Evolutionary conservation across 2,329 filamentous ascomycete genomes (phyloP).

Genomic region (Daldinia eschscholtzii): DNA sequence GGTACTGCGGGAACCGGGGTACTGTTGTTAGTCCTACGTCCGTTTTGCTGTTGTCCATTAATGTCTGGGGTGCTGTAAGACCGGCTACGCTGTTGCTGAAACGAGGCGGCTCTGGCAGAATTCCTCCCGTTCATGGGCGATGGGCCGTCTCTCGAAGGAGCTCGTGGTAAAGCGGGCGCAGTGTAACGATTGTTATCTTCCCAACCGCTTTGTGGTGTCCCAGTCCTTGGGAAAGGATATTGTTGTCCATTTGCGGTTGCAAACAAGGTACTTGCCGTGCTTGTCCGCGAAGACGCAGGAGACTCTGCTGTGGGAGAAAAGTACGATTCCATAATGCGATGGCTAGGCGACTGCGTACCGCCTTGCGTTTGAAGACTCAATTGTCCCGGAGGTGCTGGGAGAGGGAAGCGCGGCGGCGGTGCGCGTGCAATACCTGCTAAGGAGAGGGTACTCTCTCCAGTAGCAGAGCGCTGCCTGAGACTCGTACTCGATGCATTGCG

Average conservation of each 20-base stretch:
- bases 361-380: conserved; percentile 77
- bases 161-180: conserved; percentile 85
- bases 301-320: conserved; percentile 91
- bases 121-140: conserved; percentile 73
- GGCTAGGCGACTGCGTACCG: conserved; percentile 69
- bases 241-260: conserved; percentile 57
- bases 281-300: conserved; percentile 80
- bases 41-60: conserved; percentile 74
- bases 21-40: conserved; percentile 68
- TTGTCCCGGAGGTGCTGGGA: conserved; percentile 67
- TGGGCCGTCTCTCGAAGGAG: conserved; percentile 81
- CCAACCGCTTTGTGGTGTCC: conserved; percentile 75
- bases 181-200: conserved; percentile 87
- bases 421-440: conserved; percentile 68
- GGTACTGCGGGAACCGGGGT: conserved; percentile 76
- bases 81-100: conserved; percentile 81
- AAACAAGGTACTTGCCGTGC: conserved; percentile 81
- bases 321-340: conserved; percentile 82
- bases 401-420: conserved; percentile 78
- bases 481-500: conserved; percentile 81
- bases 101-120: conserved; percentile 77
- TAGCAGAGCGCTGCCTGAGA: conserved; percentile 80
- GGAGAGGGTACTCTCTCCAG: conserved; percentile 75
- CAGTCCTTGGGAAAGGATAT: conserved; percentile 80
- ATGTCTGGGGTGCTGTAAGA: conserved; percentile 98